Base-by-base conservation (phyloP, 2,329 filamentous ascomycete species). In the Sclerotinia borealis region DNA sequence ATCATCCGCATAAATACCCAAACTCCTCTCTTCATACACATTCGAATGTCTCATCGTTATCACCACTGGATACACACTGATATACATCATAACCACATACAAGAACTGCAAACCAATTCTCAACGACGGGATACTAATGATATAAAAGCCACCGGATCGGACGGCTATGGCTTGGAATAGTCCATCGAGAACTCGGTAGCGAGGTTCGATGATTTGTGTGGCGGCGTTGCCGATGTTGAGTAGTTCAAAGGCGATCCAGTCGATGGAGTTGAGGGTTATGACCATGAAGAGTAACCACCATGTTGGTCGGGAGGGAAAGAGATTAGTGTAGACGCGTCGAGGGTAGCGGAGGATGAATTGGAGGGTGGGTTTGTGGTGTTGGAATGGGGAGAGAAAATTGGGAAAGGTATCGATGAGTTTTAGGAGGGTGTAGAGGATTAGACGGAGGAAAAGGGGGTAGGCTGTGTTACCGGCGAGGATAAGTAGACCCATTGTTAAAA, bases 11-110 rank as follows among this genome's bases (percentile, higher is more conserved):
- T 86, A 84, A 37, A 87, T 82, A 0, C 86, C 86, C 1, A 90
- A 77, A 0, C 84, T 86, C 8, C 85, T 79, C 70, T 91, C 87
- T 72, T 90, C 87, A 71, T 91, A 91, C 36, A 89, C 84, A 70
- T 90, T 90, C 45, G 86, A 88, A 71, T 87, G 85, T 34, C 87
- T 82, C 75, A 88, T 83, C 1, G 83, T 85, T 64, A 88, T 84
- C 31, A 83, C 81, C 27, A 87, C 80, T 0, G 86, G 85, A 65
- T 85, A 87, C 2, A 81, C 83, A 0, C 84, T 84, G 48, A 88
- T 83, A 72, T 88, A 88, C 83, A 88, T 88, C 78, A 87, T 85
- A 62, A 87, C 79, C 15, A 87, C 77, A 68, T 85, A 87, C 2
- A 85, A 74, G 0, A 88, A 79, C 64, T 60, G 55, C 7, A 51